Base-by-base conservation (phyloP, 176 grass and related monocot species). In the Ampelocalamus luodianensis region DNA sequence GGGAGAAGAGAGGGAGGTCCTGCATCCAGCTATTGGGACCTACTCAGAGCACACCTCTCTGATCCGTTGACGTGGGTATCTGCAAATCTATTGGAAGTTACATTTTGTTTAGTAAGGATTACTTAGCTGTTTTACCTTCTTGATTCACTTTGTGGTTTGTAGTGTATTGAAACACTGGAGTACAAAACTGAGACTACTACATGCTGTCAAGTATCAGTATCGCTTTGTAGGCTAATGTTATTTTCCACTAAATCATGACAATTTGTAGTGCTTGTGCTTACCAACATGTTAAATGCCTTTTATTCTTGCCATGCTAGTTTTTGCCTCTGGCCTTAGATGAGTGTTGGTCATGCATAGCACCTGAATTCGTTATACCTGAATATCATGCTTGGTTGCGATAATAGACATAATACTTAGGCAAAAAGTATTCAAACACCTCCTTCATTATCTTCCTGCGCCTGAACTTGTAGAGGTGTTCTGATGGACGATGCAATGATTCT, bases 401-500 rank as follows among this genome's bases (percentile, higher is more conserved):
- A 86, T 71, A 34, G 46, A 54, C 17, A 10, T 81, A 50, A 27
- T 81, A 32, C 1, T 15, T 45, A 6, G 24, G 48, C 20, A 32
- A 15, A 23, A 24, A 77, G 17, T 5, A 8, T 15, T 37, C 5
- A 1, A 36, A 32, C 55, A 72, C 54, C 65, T 85, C 15, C 72
- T 60, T 74, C 65, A 68, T 66, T 89, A 82, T 8, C 5, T 67
- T 82, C 36, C 20, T 14, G 4, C 46, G 40, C 39, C 23, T 81
- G 24, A 82, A 75, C 76, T 82, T 86, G 78, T 78, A 94, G 92
- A 49, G 92, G 85, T 74, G 20, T 79, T 83, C 92, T 97, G 46
- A 97, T 97, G 90, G 90, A 90, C 49, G 90, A 97, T 87, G 90
- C 94, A 0, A 94, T 89, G 88, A 92, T 97, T 83, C 77, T 97